Evolutionary conservation across 2,329 filamentous ascomycete genomes (phyloP).

Genomic region (Xylaria sp.): DNA sequence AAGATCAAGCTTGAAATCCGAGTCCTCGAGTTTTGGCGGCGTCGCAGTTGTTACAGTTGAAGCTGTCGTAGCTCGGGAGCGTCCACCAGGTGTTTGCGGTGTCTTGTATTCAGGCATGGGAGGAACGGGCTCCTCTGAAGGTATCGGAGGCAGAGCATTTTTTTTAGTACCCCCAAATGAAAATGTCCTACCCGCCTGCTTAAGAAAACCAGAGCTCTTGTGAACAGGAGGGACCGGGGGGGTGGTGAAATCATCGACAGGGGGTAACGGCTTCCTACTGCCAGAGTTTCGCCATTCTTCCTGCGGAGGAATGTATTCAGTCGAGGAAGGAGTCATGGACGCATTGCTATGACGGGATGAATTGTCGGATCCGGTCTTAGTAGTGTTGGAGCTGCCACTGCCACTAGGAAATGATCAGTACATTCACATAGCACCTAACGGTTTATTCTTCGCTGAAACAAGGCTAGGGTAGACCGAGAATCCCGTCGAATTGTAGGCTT

Average conservation of each 20-base stretch:
- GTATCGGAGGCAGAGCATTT: conserved; percentile 49
- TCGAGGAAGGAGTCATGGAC: conserved; percentile 69
- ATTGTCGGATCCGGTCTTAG: conserved; percentile 68
- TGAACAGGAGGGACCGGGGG: conserved; percentile 53
- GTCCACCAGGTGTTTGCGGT: conserved; percentile 50
- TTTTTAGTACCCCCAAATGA: conserved; percentile 69
- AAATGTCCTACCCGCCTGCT: conserved; percentile 66
- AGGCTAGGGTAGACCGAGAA: conserved; percentile 15
- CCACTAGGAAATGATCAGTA: conserved; percentile 56
- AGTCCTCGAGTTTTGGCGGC: conserved; percentile 59
- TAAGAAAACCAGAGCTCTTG: conserved; percentile 65
- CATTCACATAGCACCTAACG: conserved; percentile 51
- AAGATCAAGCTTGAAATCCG: conserved; percentile 61
- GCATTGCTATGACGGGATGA: conserved; percentile 71
- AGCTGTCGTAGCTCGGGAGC: conserved; percentile 60
- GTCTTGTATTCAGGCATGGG: conserved; percentile 50
- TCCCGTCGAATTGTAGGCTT: background rate
- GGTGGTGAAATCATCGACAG: conserved; percentile 49
- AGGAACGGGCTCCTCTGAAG: conserved; percentile 52
- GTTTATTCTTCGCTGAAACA: conserved; percentile 39
- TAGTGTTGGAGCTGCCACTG: conserved; percentile 70
- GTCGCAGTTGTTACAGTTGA: conserved; percentile 66
- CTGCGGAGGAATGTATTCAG: conserved; percentile 53
- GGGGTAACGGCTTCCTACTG: conserved; percentile 53
- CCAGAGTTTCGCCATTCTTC: conserved; percentile 54